Percentiles rank a stretch among this genome's conserved stretches.
Evolutionary conservation across 2,329 filamentous ascomycete species (phyloP).

Genomic region (Aspergillus puulaauensis): DNA sequence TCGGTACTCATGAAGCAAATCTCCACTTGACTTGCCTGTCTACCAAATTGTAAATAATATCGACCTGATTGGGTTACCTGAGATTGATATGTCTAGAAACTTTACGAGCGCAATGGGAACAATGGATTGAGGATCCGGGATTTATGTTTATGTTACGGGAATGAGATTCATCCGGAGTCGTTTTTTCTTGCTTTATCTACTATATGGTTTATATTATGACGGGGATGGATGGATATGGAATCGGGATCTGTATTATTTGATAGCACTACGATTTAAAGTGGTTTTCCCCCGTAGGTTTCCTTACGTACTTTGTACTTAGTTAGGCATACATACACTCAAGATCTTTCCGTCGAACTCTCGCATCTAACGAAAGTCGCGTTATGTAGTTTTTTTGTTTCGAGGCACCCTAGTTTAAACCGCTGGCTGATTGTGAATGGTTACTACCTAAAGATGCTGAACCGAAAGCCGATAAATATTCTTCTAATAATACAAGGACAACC

Average conservation of each 20-base stretch:
- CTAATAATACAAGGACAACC: background rate
- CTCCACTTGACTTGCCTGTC: background rate
- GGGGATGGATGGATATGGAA: background rate
- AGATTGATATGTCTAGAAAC: background rate
- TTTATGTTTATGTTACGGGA: background rate
- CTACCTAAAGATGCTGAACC: background rate
- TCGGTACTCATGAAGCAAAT: conserved; percentile 23
- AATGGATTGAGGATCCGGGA: background rate
- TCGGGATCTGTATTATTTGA: background rate
- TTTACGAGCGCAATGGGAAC: background rate
- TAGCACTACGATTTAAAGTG: background rate
- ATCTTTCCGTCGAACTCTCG: too few relatives aligned
- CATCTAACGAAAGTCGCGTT: background rate
- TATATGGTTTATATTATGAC: background rate
- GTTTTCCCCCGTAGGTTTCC: too few relatives aligned
- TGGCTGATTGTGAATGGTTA: background rate
- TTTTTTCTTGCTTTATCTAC: conserved; percentile 1
- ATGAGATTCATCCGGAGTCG: background rate
- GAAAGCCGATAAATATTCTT: background rate
- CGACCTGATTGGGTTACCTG: too few relatives aligned
- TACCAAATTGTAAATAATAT: background rate
- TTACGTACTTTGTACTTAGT: background rate
- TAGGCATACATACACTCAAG: background rate
- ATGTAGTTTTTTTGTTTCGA: background rate
- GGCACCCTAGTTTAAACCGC: background rate